Evolutionary conservation across 129 eudicot species (phyloP), one percentile per base, ranked within the genome.

Genomic region (Smallanthus sonchifolius): DNA sequence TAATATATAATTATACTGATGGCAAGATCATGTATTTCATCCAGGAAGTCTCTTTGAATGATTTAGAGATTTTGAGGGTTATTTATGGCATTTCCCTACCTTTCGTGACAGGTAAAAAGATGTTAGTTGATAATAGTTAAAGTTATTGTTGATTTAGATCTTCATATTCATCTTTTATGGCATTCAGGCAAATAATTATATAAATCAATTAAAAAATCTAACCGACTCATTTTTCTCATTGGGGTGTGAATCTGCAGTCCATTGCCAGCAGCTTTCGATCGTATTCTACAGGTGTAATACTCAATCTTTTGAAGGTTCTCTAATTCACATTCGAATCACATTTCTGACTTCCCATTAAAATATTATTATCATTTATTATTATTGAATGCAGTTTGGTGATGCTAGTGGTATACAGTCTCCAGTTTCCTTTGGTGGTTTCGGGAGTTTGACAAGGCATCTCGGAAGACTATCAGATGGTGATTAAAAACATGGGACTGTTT

Each of bases 371-470:
- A 37, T 2, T 13, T 63, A 38, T n/a, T n/a, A n/a, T 37, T n/a
- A 67, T 75, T 69, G 51, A 81, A 67, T 84, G 77, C 89, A 91
- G 97, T 95, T 95, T 74, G 97, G 99, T 48, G 99, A 95, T 87
- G 97, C 99, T 36, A 95, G 99, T 52, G 97, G 99, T 77, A 88
- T 95, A 75, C 99, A 95, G 65, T 95, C 97, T 66, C 99, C 99
- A 3, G 96, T 95, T 72, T 95, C 99, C 49, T 95, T 95, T 75
- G 99, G 99, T 37, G 99, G 99, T 51, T 95, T 91, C 60, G 99
- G 99, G 73, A 95, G 99, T 86, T 91, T 95, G 84, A 91, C 97
- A 37, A 87, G 99, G 86, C 99, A 95, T 69, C 92, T 95, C 15
- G 94, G 87, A 38, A 83, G 99, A 87, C 79, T 95, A 80, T 79